Evolutionary conservation across 2,329 filamentous ascomycete species (phyloP).

Genomic region (Ilyonectria mors-panacis): DNA sequence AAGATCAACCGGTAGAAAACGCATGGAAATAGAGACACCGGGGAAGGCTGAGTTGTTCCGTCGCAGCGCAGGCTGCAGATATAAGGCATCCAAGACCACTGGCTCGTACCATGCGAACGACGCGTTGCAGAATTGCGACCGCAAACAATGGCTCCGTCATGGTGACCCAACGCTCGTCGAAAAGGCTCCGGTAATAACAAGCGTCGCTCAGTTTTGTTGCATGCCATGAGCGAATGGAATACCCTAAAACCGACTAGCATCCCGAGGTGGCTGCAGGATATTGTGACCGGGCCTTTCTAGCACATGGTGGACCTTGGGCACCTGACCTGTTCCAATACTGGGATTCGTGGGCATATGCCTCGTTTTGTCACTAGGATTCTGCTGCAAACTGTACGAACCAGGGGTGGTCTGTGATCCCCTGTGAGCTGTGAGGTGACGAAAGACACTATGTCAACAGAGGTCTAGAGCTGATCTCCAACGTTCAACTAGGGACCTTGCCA

Average conservation of each 20-base stretch:
- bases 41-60: slow-evolving; percentile 13
- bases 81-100: slow-evolving; percentile 22
- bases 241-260: slow-evolving; percentile 40
- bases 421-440: slow-evolving; percentile 38
- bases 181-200: slow-evolving; percentile 26
- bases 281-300: slow-evolving; percentile 23
- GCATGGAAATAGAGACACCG: slow-evolving; percentile 4
- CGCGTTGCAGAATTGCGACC: slow-evolving; percentile 2
- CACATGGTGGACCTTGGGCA: slow-evolving; percentile 45
- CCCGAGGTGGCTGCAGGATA: slow-evolving; percentile 43
- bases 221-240: slow-evolving; percentile 35
- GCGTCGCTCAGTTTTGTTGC: slow-evolving; percentile 35
- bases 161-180: slow-evolving; percentile 39
- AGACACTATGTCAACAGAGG: slow-evolving; percentile 24
- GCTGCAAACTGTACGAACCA: slow-evolving; percentile 22
- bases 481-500: slow-evolving; percentile 28
- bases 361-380: slow-evolving; percentile 39
- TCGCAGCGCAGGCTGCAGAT: slow-evolving; percentile 18
- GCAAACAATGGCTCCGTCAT: slow-evolving; percentile 36
- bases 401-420: slow-evolving; percentile 28
- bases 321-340: slow-evolving; percentile 44
- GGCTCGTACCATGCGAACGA: slow-evolving; percentile 14
- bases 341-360: slow-evolving; percentile 45
- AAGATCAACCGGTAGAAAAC: slow-evolving; percentile 9
- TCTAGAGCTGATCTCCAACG: slow-evolving; percentile 39